Evolutionary conservation across 2,329 filamentous ascomycete species (phyloP).

Genomic region (Ceratocystiopsis sp.): DNA sequence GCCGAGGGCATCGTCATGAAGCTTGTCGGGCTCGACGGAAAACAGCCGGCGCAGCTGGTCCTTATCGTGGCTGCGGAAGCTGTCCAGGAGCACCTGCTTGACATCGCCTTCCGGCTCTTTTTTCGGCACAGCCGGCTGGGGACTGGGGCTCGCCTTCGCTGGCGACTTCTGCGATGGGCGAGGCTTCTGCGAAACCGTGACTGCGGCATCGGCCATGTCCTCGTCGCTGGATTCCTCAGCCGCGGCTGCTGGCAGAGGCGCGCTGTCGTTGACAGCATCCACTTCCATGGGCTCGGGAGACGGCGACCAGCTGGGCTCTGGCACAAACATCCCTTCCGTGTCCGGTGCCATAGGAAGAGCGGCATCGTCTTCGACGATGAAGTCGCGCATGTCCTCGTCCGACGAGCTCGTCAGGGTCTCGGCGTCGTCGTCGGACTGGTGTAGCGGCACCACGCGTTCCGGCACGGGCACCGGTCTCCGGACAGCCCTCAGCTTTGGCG

Average conservation of each 20-base stretch:
- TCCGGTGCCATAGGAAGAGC: too few species aligned
- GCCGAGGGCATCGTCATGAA: constrained; percentile 3
- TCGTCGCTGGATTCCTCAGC: too few species aligned
- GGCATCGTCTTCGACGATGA: constrained; percentile 27
- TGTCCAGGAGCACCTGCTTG: constrained; percentile 7
- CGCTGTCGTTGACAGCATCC: too few species aligned
- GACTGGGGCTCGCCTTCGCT: not conserved
- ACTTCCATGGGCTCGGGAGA: too few species aligned
- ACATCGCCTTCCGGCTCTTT: constrained; percentile 6
- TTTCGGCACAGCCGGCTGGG: constrained; percentile 2
- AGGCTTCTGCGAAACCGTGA: too few species aligned
- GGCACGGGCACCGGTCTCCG: not conserved
- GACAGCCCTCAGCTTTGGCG: constrained; percentile 1
- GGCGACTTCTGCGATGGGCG: too few species aligned
- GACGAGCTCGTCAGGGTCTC: constrained; percentile 34
- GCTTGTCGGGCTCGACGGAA: not conserved
- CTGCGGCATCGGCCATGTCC: too few species aligned
- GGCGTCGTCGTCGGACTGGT: constrained; percentile 21
- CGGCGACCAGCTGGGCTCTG: not conserved
- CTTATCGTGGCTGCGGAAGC: constrained; percentile 4
- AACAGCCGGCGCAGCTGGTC: constrained; percentile 4
- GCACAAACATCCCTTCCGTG: not conserved
- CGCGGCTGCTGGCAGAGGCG: too few species aligned
- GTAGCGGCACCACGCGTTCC: not conserved
- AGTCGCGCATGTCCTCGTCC: constrained; percentile 22